A percentile compares a stretch with the other conserved stretches of the same genome.
These are phyloP conservation scores for Gynostemma pentaphyllum DNA, from an alignment of 306 rosid genomes.

Conservation along the genomic window DNA sequence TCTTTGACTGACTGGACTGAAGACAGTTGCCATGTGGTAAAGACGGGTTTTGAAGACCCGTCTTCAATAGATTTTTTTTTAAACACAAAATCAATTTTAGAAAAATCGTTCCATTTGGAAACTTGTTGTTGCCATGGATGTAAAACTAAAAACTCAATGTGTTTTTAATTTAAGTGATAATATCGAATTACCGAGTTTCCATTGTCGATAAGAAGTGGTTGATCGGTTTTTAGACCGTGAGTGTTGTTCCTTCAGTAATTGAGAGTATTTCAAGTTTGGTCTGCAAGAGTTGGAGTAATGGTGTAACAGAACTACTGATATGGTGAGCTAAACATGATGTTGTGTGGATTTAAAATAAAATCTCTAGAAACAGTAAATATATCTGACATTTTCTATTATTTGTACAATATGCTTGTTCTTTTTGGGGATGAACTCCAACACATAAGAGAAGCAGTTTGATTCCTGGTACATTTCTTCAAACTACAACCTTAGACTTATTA, in stretches of 20 bases:
- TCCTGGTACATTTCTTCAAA: constrained; percentile 47
- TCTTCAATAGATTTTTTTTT: no score
- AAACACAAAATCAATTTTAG: no score
- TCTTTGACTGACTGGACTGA: no score
- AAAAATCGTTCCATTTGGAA: no score
- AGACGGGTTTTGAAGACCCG: no score
- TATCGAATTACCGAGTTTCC: no score
- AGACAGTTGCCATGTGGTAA: no score
- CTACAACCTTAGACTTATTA: constrained; percentile 6
- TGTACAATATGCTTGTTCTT: constrained; percentile 54
- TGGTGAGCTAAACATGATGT: constrained; percentile 29
- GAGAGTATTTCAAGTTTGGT: constrained; percentile 77
- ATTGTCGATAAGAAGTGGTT: no score
- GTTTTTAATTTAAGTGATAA: no score
- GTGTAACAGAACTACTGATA: constrained; percentile 60
- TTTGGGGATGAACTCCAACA: constrained; percentile 85
- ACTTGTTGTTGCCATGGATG: no score
- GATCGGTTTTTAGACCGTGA: no score
- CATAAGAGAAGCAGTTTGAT: constrained; percentile 74
- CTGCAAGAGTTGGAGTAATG: constrained; percentile 73
- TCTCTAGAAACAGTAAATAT: neutral
- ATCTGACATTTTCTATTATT: neutral
- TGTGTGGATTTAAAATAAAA: neutral
- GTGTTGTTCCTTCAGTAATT: constrained; percentile 86
- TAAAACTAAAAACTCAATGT: no score